phyloP scores from a whole-genome alignment of 345 rosid genomes.

The Bruguiera sexangula region DNA sequence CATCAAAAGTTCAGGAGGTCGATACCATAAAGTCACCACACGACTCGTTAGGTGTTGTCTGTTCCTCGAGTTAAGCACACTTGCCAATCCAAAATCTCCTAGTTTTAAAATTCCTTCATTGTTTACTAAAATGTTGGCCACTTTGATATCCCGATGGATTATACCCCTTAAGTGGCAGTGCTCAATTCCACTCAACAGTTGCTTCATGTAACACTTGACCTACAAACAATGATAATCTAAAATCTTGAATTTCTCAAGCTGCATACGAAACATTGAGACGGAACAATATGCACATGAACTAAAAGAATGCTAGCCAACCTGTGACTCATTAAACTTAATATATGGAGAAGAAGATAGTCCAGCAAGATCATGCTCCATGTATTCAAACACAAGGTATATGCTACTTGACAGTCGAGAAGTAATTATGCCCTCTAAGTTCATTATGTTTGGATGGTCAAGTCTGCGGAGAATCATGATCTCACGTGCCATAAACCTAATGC shows the following conservation, averaged over 20 bases:
- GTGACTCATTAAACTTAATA: constrained; percentile 56
- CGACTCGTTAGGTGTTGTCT: constrained; percentile 63
- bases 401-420: constrained; percentile 59
- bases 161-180: constrained; percentile 68
- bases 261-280: not conserved
- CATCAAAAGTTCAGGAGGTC: constrained; percentile 84
- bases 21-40: constrained; percentile 79
- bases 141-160: constrained; percentile 72
- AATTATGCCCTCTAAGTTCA: constrained; percentile 64
- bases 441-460: constrained; percentile 74
- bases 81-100: constrained; percentile 77
- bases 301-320: constrained; percentile 34
- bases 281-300: not conserved
- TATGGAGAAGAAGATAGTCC: constrained; percentile 56
- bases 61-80: constrained; percentile 42
- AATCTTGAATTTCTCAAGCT: constrained; percentile 9
- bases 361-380: constrained; percentile 84
- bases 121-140: constrained; percentile 68
- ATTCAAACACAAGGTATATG: constrained; percentile 73
- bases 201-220: constrained; percentile 81
- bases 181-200: constrained; percentile 60
- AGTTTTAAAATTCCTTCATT: constrained; percentile 63
- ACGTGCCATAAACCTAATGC: constrained; percentile 77
- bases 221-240: constrained; percentile 20
- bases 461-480: constrained; percentile 70